Conservation (phyloP, 345 rosid genomes). For the Salix suchowensis region DNA sequence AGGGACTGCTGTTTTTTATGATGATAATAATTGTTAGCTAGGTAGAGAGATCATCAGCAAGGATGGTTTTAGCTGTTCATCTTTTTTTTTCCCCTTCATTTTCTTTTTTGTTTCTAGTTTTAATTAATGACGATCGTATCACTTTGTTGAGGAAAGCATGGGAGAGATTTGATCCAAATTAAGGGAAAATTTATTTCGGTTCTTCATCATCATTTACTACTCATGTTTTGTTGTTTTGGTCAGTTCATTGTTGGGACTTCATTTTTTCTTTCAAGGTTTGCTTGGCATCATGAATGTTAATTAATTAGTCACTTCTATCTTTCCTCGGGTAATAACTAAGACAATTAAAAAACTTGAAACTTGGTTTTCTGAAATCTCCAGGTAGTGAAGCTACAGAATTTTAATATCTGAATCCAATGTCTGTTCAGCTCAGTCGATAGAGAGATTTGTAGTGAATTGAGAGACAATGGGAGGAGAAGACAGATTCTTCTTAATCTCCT, state of each 20-base stretch:
- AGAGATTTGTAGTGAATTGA: neutral
- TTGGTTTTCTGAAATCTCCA: neutral
- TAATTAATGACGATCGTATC: conserved; percentile 32
- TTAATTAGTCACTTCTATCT: neutral
- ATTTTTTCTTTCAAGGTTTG: neutral
- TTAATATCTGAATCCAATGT: neutral
- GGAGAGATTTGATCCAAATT: conserved; percentile 26
- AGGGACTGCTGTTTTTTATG: neutral
- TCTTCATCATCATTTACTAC: neutral
- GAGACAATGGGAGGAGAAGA: neutral
- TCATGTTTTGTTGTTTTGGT: neutral
- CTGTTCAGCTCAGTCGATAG: neutral
- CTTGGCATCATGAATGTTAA: neutral
- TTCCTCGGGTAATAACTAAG: neutral
- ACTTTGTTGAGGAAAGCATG: conserved; percentile 31
- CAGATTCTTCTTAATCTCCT: conserved; percentile 15
- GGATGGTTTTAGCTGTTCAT: conserved; percentile 12
- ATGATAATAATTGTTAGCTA: conserved; percentile 21
- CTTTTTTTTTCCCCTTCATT: neutral
- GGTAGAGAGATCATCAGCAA: conserved; percentile 12
- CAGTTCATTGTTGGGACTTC: neutral
- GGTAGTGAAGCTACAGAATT: neutral
- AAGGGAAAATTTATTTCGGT: conserved; percentile 1
- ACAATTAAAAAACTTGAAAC: neutral
- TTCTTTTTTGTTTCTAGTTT: conserved; percentile 17